phyloP scores from a whole-genome alignment of 371 early-diverging fungal genomes.

The Mortierella sp. region DNA sequence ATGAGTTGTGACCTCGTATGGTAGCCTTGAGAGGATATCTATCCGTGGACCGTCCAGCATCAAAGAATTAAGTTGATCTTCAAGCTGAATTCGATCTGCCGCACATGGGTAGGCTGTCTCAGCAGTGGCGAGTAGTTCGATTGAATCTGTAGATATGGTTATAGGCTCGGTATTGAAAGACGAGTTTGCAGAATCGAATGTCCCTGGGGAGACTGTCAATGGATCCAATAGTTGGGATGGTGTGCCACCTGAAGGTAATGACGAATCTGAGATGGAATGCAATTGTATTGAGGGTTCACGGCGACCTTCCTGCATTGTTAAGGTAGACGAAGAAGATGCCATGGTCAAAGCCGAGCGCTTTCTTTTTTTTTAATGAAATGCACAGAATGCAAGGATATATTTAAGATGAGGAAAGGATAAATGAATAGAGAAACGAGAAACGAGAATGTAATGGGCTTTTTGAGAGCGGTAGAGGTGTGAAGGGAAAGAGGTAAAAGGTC shows the following conservation, averaged over 20 bases:
- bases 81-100: constrained; percentile 8
- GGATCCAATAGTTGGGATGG: constrained; percentile 28
- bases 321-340: constrained; percentile 36
- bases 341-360: constrained; percentile 34
- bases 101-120: neutral
- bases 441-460: neutral
- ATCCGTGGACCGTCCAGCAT: constrained; percentile 40
- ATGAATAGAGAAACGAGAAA: neutral
- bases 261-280: constrained; percentile 31
- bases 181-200: constrained; percentile 11
- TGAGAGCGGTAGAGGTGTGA: constrained; percentile 3
- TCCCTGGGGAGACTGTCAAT: neutral
- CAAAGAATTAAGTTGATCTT: constrained; percentile 19
- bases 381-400: neutral
- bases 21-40: constrained; percentile 67
- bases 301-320: neutral
- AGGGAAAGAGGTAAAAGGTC: neutral
- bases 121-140: neutral
- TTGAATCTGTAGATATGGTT: constrained; percentile 3
- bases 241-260: constrained; percentile 4
- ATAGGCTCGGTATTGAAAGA: constrained; percentile 1
- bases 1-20: constrained; percentile 68
- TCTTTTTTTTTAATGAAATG: neutral
- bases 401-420: neutral
- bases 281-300: constrained; percentile 10